Conservation (phyloP, 1,284 basidiomycete genomes). For the Irpex lacteus region DNA sequence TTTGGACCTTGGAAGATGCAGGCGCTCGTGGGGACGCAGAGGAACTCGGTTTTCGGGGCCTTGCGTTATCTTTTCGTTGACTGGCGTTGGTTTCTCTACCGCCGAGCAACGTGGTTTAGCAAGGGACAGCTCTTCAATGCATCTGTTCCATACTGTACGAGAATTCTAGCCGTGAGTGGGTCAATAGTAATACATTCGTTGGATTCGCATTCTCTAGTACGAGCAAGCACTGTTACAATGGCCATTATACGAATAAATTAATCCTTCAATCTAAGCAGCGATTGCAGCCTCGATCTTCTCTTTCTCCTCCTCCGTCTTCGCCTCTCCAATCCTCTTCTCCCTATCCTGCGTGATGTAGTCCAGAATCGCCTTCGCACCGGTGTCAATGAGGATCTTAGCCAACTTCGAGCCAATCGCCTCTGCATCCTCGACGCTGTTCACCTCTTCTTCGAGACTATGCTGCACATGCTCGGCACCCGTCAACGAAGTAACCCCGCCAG, state of each 20-base stretch:
- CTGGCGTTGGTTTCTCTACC: slow-evolving; percentile 20
- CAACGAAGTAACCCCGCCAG: slow-evolving; percentile 79
- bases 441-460: slow-evolving; percentile 53
- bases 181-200: neutral
- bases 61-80: slow-evolving; percentile 28
- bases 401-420: slow-evolving; percentile 67
- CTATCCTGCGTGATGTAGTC: slow-evolving; percentile 76
- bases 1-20: slow-evolving; percentile 38
- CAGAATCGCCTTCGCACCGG: slow-evolving; percentile 75
- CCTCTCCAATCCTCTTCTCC: slow-evolving; percentile 50
- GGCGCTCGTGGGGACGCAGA: slow-evolving; percentile 61
- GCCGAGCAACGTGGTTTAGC: slow-evolving; percentile 28
- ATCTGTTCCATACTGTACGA: neutral
- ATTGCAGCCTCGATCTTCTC: slow-evolving; percentile 17
- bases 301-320: slow-evolving; percentile 27
- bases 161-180: neutral
- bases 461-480: slow-evolving; percentile 72
- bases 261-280: slow-evolving; percentile 13
- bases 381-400: slow-evolving; percentile 60
- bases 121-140: slow-evolving; percentile 20
- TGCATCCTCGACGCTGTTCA: slow-evolving; percentile 58
- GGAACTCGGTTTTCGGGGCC: slow-evolving; percentile 27
- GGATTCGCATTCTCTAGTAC: neutral
- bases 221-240: neutral
- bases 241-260: neutral